These are phyloP conservation scores for Eucalyptus erythrocorys DNA, from an alignment of 345 rosid species.

Conservation along the genomic window DNA sequence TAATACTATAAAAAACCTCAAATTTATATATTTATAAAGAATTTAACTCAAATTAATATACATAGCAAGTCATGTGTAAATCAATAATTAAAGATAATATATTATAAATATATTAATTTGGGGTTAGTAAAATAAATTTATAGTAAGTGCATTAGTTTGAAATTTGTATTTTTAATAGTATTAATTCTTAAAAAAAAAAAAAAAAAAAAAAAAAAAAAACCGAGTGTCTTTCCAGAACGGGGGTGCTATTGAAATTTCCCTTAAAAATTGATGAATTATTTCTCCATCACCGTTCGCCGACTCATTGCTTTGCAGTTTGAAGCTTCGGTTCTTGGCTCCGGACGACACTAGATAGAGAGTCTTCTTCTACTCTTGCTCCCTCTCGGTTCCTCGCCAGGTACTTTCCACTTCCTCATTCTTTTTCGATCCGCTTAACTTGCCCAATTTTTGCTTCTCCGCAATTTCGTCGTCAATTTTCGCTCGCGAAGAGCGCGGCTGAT, in stretches of 20 bases:
- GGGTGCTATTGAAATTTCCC: neutral
- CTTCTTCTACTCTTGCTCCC: neutral
- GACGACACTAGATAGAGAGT: neutral
- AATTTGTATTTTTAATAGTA: too few relatives aligned
- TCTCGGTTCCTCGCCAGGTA: neutral
- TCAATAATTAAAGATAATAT: too few relatives aligned
- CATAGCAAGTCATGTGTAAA: too few relatives aligned
- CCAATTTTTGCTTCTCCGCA: neutral
- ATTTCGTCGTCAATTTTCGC: neutral
- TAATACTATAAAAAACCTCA: too few relatives aligned
- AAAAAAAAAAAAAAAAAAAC: neutral
- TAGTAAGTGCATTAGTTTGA: accelerated
- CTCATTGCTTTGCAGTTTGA: neutral
- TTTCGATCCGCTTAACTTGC: neutral
- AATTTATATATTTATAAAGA: too few relatives aligned
- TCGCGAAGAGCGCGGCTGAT: neutral
- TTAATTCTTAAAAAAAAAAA: neutral
- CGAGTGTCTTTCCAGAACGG: neutral
- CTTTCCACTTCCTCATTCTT: neutral
- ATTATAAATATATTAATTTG: accelerated
- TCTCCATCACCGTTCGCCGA: neutral
- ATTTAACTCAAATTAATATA: too few relatives aligned
- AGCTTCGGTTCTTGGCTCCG: neutral
- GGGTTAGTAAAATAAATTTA: too few relatives aligned
- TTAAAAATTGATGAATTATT: neutral